These are phyloP conservation scores for Metschnikowia lochheadii DNA, from an alignment of 805 yeast species.

Conservation along the genomic window DNA sequence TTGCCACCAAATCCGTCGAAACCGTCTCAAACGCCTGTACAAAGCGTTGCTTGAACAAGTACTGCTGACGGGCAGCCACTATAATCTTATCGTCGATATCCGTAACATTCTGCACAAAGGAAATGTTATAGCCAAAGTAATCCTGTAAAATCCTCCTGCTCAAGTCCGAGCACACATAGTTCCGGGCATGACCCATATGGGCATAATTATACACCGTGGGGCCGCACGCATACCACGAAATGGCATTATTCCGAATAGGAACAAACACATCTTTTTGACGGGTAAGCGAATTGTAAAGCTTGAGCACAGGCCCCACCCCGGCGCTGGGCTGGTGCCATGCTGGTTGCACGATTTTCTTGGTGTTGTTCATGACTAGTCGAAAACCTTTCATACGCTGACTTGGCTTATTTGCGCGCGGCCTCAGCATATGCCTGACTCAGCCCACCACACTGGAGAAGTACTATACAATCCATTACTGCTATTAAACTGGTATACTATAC, in stretches of 20 bases:
- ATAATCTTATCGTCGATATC: slow-evolving; percentile 98
- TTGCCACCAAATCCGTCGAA: slow-evolving; percentile 32
- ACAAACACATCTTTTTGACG: slow-evolving; percentile 72
- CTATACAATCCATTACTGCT: no score
- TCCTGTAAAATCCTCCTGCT: slow-evolving; percentile 85
- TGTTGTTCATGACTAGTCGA: slow-evolving; percentile 19
- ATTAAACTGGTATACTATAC: no score
- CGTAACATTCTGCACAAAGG: slow-evolving; percentile 95
- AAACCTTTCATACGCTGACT: slow-evolving; percentile 6
- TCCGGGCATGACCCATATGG: slow-evolving; percentile 98
- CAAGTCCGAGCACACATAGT: slow-evolving; percentile 91
- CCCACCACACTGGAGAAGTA: no score
- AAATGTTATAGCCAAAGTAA: slow-evolving; percentile 85
- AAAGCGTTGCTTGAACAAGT: slow-evolving; percentile 63
- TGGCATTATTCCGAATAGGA: slow-evolving; percentile 60
- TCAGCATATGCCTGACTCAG: no score
- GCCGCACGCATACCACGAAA: slow-evolving; percentile 97
- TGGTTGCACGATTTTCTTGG: slow-evolving; percentile 36
- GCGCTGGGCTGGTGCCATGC: slow-evolving; percentile 27
- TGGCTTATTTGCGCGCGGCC: background rate
- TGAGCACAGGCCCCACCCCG: slow-evolving; percentile 35
- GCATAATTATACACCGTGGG: slow-evolving; percentile 96
- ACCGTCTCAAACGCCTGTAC: slow-evolving; percentile 24
- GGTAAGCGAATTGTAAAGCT: slow-evolving; percentile 79
- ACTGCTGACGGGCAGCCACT: slow-evolving; percentile 86